These are phyloP conservation scores for Plasmodium vivax DNA, from an alignment of 169 alveolate genomes.

Conservation along the genomic window DNA sequence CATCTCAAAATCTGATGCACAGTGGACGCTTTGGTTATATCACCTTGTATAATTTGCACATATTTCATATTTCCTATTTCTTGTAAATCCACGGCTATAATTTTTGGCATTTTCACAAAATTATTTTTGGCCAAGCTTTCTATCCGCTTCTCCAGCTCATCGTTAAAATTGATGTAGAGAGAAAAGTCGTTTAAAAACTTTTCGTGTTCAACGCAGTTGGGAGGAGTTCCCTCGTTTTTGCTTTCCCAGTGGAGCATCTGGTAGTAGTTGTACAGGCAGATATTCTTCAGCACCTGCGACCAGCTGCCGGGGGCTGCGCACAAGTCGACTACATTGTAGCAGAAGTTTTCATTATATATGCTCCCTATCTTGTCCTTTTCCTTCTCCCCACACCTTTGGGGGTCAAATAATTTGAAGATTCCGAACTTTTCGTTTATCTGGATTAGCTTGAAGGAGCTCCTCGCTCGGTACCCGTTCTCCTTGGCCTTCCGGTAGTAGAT, in stretches of 20 bases:
- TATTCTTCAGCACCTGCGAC: slow-evolving; percentile 92
- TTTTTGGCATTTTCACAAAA: slow-evolving; percentile 83
- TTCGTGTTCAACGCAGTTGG: slow-evolving; percentile 29
- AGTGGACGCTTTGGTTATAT: slow-evolving; percentile 95
- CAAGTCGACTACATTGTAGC: slow-evolving; percentile 94
- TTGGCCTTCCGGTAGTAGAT: slow-evolving; percentile 97
- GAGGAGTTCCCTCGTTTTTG: slow-evolving; percentile 47
- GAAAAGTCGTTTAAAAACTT: slow-evolving; percentile 73
- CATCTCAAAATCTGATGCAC: slow-evolving; percentile 85
- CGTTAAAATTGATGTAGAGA: slow-evolving; percentile 57
- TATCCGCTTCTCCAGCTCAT: slow-evolving; percentile 33
- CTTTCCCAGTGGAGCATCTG: slow-evolving; percentile 75
- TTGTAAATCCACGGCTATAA: slow-evolving; percentile 97
- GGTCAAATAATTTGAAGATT: slow-evolving; percentile 79
- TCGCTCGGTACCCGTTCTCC: slow-evolving; percentile 97
- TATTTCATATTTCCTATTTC: slow-evolving; percentile 97
- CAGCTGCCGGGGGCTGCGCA: slow-evolving; percentile 99
- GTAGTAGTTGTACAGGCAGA: slow-evolving; percentile 72
- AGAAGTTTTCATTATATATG: slow-evolving; percentile 73
- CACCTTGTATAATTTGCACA: slow-evolving; percentile 95
- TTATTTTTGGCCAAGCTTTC: slow-evolving; percentile 58
- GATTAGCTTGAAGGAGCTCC: slow-evolving; percentile 96
- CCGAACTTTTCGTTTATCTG: slow-evolving; percentile 95
- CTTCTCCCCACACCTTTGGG: slow-evolving; percentile 16
- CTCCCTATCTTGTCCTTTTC: slow-evolving; percentile 39